phyloP scores from a whole-genome alignment of 345 rosid genomes.

The Leavenworthia alabamica region DNA sequence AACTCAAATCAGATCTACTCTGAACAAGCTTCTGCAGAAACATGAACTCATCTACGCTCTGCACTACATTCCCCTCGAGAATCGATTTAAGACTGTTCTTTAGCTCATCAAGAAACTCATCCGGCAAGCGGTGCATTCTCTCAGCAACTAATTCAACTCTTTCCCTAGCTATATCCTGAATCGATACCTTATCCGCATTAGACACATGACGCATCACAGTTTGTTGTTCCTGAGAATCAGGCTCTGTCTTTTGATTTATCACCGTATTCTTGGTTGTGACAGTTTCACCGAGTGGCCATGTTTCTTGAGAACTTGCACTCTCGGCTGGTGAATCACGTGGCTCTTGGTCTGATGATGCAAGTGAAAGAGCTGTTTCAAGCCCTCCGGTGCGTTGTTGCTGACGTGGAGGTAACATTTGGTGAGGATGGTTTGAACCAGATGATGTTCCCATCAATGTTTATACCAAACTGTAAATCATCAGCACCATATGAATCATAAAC shows the following conservation, averaged over 20 bases:
- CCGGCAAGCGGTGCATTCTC: slow-evolving; percentile 67
- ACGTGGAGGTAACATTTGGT: slow-evolving; percentile 88
- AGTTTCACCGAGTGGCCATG: slow-evolving; percentile 56
- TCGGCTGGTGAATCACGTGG: slow-evolving; percentile 78
- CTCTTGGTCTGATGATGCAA: slow-evolving; percentile 49
- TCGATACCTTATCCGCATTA: slow-evolving; percentile 66
- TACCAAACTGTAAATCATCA: background rate
- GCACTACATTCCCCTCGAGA: slow-evolving; percentile 77
- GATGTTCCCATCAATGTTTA: slow-evolving; percentile 65
- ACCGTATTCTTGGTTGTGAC: slow-evolving; percentile 35
- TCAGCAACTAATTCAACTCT: slow-evolving; percentile 67
- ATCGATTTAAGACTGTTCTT: slow-evolving; percentile 65
- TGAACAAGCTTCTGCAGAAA: slow-evolving; percentile 73
- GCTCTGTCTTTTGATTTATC: slow-evolving; percentile 49
- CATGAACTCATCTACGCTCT: slow-evolving; percentile 64
- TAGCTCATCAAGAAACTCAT: slow-evolving; percentile 69
- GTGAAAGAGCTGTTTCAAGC: slow-evolving; percentile 26
- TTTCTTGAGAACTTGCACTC: slow-evolving; percentile 91
- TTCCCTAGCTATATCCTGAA: slow-evolving; percentile 75
- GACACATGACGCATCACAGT: slow-evolving; percentile 59
- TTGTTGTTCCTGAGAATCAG: slow-evolving; percentile 59
- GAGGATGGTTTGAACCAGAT: slow-evolving; percentile 73
- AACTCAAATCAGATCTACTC: slow-evolving; percentile 68
- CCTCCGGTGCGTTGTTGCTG: slow-evolving; percentile 51
- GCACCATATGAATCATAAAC: background rate